Evolutionary conservation across 2,329 filamentous ascomycete genomes (phyloP).

Genomic region (Penicillium olsonii): DNA sequence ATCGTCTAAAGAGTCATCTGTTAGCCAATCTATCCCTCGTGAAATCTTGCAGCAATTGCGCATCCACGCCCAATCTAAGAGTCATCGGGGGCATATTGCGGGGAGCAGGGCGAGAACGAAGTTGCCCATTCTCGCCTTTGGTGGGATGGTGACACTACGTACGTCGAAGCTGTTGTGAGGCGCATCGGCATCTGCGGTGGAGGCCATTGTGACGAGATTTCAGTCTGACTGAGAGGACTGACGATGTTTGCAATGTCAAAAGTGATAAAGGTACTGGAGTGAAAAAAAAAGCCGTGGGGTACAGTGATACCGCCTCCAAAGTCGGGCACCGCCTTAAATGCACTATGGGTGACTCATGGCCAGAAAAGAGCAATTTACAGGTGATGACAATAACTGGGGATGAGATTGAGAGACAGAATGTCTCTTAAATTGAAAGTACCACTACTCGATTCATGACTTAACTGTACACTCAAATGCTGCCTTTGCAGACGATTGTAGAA

Average conservation of each 20-base stretch:
- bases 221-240: constrained; percentile 7
- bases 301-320: not conserved
- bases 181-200: constrained; percentile 14
- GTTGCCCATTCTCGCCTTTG: constrained; percentile 2
- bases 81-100: no score
- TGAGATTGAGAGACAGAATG: no score
- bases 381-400: no score
- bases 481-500: no score
- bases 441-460: no score
- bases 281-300: constrained; percentile 14
- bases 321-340: not conserved
- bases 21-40: constrained; percentile 12
- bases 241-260: constrained; percentile 9
- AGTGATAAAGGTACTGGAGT: not conserved
- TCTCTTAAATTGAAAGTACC: no score
- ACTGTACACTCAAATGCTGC: no score
- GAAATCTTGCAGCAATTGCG: not conserved
- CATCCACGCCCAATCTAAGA: no score
- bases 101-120: not conserved
- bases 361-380: no score
- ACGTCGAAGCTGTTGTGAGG: constrained; percentile 27
- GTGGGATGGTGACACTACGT: constrained; percentile 9
- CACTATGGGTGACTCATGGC: no score
- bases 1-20: constrained; percentile 9
- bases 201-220: constrained; percentile 16